Evolutionary conservation across 306 rosid genomes (phyloP), one percentile per base, ranked within the genome.

Genomic region (Pterocarpus macrocarpus): DNA sequence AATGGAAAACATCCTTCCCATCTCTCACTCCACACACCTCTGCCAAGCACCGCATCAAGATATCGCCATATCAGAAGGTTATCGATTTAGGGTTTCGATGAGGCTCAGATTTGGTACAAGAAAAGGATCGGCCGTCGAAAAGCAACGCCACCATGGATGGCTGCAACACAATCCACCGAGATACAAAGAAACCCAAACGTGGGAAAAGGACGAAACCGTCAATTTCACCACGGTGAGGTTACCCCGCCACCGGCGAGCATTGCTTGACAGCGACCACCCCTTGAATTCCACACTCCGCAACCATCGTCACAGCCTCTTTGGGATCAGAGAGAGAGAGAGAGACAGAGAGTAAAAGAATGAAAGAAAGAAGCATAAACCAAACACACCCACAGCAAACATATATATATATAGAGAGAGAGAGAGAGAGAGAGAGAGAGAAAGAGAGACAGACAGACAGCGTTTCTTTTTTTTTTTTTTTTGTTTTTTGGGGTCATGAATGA

Each of bases 231-330:
- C 47, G 75, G 67, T 35, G 10, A 30, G 58, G 74, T 83, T 38
- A 38, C 86, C 86, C 52, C 79, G 82, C 86, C 86, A 71, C 39
- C 43, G 28, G 49, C 33, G 57, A 45, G 52, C 39, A 39, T 50
- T 28, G 72, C 38, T 64, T 57, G 5, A 41, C 79, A 34, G 5
- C 66, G 39, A 17, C 69, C 28, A 17, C 32, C 34, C 55, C 57
- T 69, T 45, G 5, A 7, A 9, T 66, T 76, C 58, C 86, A 77
- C 82, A 71, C 86, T 83, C 86, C 75, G 52, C 53, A 71, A 71
- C 69, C 78, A 52, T 83, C 86, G 8, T 83, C 86, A 83, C 38
- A 53, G 86, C 86, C 86, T 41, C 73, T 0, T 41, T 15, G 59
- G 36, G 65, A 59, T 49, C 5, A 12, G 16, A 68, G 28, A 39